Conservation (phyloP, 345 rosid genomes). For the Gynandropsis gynandra region DNA sequence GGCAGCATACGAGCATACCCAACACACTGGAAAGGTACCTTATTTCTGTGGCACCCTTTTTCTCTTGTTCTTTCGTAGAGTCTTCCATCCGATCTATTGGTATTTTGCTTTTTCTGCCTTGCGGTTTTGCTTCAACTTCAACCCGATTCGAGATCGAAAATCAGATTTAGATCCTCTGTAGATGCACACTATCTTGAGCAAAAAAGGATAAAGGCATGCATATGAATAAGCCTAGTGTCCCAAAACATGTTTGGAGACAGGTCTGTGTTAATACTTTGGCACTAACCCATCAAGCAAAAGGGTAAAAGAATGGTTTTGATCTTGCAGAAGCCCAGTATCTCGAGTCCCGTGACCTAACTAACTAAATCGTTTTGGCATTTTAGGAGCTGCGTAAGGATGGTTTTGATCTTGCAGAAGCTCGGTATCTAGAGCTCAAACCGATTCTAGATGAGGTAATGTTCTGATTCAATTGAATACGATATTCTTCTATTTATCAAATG, state of each 20-base stretch:
- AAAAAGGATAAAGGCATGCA: background rate
- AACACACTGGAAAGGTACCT: conserved; percentile 91
- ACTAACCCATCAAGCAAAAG: no score
- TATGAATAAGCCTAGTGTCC: background rate
- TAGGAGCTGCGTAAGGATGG: conserved; percentile 97
- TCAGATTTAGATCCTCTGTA: no score
- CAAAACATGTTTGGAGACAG: no score
- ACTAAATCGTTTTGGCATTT: conserved; percentile 19
- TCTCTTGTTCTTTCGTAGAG: no score
- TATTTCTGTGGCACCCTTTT: background rate
- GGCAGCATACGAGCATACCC: conserved; percentile 98
- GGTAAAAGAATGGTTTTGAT: conserved; percentile 95
- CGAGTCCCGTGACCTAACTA: conserved; percentile 1
- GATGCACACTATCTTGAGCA: no score
- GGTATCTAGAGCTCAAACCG: conserved; percentile 84
- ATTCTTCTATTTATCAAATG: background rate
- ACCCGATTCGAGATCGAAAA: no score
- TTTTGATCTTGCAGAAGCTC: conserved; percentile 83
- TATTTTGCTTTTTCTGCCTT: no score
- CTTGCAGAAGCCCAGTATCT: conserved; percentile 65
- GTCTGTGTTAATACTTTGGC: no score
- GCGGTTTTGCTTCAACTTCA: no score
- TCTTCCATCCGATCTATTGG: no score
- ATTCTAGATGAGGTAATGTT: conserved; percentile 77
- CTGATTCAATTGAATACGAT: background rate